Evolutionary conservation across 2,329 filamentous ascomycete genomes (phyloP).

Genomic region (Stemphylium lycopersici): DNA sequence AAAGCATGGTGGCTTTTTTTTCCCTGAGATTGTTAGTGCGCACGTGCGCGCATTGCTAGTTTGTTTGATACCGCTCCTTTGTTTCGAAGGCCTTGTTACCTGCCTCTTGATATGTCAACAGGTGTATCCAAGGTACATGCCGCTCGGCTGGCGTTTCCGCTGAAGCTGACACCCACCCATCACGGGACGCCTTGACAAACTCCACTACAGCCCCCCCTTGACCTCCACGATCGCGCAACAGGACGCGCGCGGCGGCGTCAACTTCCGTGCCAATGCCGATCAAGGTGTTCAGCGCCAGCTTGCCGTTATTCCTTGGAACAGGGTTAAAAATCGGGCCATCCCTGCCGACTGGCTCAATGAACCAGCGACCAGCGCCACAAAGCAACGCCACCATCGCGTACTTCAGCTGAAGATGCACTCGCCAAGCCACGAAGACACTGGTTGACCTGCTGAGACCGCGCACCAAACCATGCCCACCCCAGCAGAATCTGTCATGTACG

Average conservation of each 20-base stretch:
- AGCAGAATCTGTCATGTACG: constrained; percentile 41
- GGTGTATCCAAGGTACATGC: constrained; percentile 7
- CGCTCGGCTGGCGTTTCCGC: constrained; percentile 28
- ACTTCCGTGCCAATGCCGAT: constrained; percentile 7
- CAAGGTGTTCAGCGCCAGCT: constrained; percentile 21
- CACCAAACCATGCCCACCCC: constrained; percentile 35
- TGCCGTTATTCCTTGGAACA: constrained; percentile 22
- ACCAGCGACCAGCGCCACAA: constrained; percentile 35
- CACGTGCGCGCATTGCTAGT: background rate
- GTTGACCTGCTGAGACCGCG: constrained; percentile 30
- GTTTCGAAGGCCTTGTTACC: background rate
- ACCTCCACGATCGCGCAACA: constrained; percentile 12
- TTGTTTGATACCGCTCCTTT: background rate
- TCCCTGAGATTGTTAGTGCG: background rate
- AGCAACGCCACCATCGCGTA: constrained; percentile 37
- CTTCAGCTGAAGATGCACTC: constrained; percentile 40
- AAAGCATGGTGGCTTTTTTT: constrained; percentile 13
- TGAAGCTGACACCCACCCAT: constrained; percentile 20
- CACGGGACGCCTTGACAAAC: constrained; percentile 8
- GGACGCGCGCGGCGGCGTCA: constrained; percentile 6
- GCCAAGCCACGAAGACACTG: constrained; percentile 31
- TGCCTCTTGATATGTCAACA: constrained; percentile 13
- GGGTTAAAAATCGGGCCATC: constrained; percentile 29
- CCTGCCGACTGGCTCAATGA: constrained; percentile 12
- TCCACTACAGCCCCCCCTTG: constrained; percentile 3